phyloP scores from a whole-genome alignment of 352 stramenopile species.

The Globisporangium canariense region DNA sequence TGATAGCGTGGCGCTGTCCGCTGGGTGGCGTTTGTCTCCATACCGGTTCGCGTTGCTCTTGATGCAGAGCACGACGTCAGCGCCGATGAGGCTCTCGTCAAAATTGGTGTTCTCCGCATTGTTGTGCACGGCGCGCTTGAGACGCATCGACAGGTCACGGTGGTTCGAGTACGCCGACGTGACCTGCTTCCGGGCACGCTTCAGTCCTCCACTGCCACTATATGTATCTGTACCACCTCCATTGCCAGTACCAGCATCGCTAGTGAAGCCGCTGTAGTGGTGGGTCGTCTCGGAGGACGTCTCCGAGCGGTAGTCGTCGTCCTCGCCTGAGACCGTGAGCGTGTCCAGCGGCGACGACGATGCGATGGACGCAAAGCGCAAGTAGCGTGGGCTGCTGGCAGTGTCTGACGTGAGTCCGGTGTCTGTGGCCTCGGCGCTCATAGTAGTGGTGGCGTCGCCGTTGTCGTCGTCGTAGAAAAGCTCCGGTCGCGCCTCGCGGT shows the following conservation, averaged over 20 bases:
- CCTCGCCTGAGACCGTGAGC: conserved; percentile 51
- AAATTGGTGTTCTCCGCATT: conserved; percentile 33
- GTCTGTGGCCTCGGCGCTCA: neutral
- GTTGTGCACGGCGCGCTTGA: conserved; percentile 48
- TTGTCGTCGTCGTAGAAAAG: neutral
- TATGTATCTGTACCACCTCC: neutral
- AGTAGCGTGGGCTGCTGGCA: neutral
- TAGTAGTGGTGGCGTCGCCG: neutral
- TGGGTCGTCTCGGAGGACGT: conserved; percentile 61
- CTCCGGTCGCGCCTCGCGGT: neutral
- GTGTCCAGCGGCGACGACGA: conserved; percentile 52
- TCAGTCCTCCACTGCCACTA: conserved; percentile 1
- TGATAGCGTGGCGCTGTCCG: neutral
- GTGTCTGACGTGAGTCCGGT: neutral
- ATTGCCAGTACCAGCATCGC: neutral
- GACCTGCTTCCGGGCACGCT: conserved; percentile 30
- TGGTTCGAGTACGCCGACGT: conserved; percentile 58
- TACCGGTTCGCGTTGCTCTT: conserved; percentile 9
- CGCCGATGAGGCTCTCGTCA: conserved; percentile 54
- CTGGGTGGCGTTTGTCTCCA: conserved; percentile 6
- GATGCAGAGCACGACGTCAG: conserved; percentile 75
- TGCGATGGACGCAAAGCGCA: neutral
- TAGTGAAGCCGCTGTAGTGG: conserved; percentile 14
- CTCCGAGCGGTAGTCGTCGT: conserved; percentile 79
- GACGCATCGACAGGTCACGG: conserved; percentile 48